Percentiles rank a stretch among this genome's conserved stretches.
Conservation (phyloP, 176 grass and related monocot species). For the Aechmea fasciata region DNA sequence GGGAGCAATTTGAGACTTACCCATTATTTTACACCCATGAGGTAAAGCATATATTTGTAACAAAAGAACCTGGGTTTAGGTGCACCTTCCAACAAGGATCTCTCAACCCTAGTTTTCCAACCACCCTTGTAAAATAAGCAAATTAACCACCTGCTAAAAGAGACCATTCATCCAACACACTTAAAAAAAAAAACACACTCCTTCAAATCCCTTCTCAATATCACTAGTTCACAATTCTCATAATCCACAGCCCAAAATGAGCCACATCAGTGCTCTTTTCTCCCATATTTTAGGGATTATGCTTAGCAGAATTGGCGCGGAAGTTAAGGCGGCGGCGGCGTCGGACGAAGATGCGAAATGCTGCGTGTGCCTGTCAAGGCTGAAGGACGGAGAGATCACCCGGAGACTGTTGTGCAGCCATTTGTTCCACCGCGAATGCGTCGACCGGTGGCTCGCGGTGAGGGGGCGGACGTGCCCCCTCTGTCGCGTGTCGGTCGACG, state of each 20-base stretch:
- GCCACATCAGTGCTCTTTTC: slow-evolving; percentile 39
- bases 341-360: slow-evolving; percentile 18
- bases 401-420: slow-evolving; percentile 58
- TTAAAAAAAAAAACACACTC: not conserved
- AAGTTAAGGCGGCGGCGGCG: not conserved
- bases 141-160: slow-evolving; percentile 3
- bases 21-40: too few relatives aligned
- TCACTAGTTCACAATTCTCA: slow-evolving; percentile 3
- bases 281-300: slow-evolving; percentile 12
- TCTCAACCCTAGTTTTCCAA: slow-evolving; percentile 17
- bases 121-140: slow-evolving; percentile 15
- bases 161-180: not conserved
- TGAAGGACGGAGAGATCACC: slow-evolving; percentile 30
- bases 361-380: slow-evolving; percentile 61
- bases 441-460: slow-evolving; percentile 59
- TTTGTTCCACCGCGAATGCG: slow-evolving; percentile 56
- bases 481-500: slow-evolving; percentile 45
- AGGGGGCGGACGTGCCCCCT: slow-evolving; percentile 64
- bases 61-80: slow-evolving; percentile 18
- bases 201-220: not conserved
- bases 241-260: slow-evolving; percentile 21
- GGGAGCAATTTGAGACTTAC: too few relatives aligned
- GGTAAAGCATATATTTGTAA: slow-evolving; percentile 14
- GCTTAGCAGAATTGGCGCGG: not conserved
- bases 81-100: slow-evolving; percentile 25